A percentile compares a stretch with the other conserved stretches of the same genome.
These are phyloP conservation scores for Geum urbanum DNA, from an alignment of 306 rosid species.

Conservation along the genomic window DNA sequence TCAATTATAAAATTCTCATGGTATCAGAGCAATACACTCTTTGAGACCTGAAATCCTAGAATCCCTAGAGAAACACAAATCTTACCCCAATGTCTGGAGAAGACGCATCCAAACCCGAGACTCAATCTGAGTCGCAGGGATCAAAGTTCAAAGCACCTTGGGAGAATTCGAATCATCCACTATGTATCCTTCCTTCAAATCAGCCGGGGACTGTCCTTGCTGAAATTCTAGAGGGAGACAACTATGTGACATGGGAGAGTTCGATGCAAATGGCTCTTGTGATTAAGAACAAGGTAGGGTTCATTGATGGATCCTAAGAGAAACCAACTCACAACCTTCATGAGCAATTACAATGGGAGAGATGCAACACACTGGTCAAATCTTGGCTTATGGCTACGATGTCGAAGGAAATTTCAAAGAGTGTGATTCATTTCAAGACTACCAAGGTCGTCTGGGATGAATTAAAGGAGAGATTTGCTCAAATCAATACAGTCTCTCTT, in stretches of 20 bases:
- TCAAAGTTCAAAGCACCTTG: neutral
- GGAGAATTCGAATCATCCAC: neutral
- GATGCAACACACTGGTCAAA: neutral
- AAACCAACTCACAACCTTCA: neutral
- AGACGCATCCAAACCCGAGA: neutral
- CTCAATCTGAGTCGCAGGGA: neutral
- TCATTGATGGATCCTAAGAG: neutral
- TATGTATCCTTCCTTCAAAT: neutral
- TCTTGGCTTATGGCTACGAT: neutral
- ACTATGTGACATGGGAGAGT: neutral
- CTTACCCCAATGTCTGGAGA: neutral
- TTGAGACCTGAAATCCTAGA: neutral
- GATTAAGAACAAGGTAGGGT: neutral
- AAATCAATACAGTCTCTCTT: neutral
- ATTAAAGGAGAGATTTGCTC: neutral
- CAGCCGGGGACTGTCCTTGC: neutral
- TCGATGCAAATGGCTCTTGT: neutral
- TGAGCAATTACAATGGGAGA: neutral
- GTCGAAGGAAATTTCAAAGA: neutral
- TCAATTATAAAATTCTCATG: neutral
- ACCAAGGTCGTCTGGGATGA: neutral
- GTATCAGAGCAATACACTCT: neutral
- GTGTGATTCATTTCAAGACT: neutral
- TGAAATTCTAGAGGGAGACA: neutral
- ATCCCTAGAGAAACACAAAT: neutral